Conservation (phyloP, 2,329 filamentous ascomycete genomes). For the Cladosporium sp. region DNA sequence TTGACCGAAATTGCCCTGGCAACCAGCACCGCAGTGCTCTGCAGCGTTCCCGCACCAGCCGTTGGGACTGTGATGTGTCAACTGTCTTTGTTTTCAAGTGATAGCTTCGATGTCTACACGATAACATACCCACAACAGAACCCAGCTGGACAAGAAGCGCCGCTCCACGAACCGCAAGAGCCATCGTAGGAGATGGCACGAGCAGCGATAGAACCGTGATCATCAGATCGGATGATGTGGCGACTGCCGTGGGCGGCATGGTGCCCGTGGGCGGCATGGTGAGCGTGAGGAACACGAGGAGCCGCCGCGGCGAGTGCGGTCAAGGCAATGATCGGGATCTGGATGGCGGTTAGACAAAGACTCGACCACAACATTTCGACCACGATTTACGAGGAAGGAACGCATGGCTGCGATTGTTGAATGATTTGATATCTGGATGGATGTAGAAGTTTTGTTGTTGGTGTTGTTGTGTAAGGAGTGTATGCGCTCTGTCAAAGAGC, state of each 20-base stretch:
- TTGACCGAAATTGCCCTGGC: slow-evolving; percentile 23
- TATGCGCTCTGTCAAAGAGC: not conserved
- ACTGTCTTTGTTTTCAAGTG: not conserved
- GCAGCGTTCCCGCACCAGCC: slow-evolving; percentile 22
- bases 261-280: too few species aligned
- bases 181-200: slow-evolving; percentile 16
- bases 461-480: not conserved
- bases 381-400: not conserved
- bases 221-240: slow-evolving; percentile 11
- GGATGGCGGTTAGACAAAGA: too few species aligned
- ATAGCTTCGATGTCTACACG: not conserved
- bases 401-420: not conserved
- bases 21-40: slow-evolving; percentile 23
- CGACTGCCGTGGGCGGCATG: slow-evolving; percentile 4
- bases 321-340: slow-evolving; percentile 15
- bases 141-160: slow-evolving; percentile 17
- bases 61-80: slow-evolving; percentile 10
- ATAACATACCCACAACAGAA: slow-evolving; percentile 18
- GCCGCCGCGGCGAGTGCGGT: slow-evolving; percentile 18
- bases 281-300: slow-evolving; percentile 13
- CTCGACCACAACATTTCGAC: too few species aligned
- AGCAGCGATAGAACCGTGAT: slow-evolving; percentile 6
- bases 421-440: not conserved
- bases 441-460: too few species aligned
- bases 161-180: slow-evolving; percentile 18